A percentile compares a stretch with the other conserved stretches of the same genome.
These are phyloP conservation scores for Naganishia vishniacii DNA, from an alignment of 768 basidiomycete species.

Conservation along the genomic window DNA sequence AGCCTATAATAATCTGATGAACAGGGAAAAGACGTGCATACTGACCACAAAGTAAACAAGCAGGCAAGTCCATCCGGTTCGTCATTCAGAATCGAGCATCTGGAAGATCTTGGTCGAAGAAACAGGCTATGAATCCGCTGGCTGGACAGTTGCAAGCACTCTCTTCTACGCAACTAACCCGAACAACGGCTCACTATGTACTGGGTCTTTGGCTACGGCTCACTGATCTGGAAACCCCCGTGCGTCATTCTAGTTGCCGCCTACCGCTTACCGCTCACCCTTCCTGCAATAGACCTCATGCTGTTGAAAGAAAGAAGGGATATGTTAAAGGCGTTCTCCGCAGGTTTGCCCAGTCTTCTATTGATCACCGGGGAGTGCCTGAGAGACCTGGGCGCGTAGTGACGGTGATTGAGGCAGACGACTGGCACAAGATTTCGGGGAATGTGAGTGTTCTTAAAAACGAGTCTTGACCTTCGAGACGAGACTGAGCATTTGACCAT, in stretches of 20 bases:
- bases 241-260: constrained; percentile 39
- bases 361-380: constrained; percentile 86
- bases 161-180: too few relatives aligned
- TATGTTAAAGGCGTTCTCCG: constrained; percentile 86
- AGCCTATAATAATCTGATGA: too few relatives aligned
- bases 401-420: constrained; percentile 77
- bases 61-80: too few relatives aligned
- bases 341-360: constrained; percentile 82
- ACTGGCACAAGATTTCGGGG: constrained; percentile 59
- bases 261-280: not conserved
- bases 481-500: too few relatives aligned
- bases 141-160: too few relatives aligned
- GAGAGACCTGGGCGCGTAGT: constrained; percentile 85
- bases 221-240: constrained; percentile 78
- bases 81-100: too few relatives aligned
- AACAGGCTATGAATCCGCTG: too few relatives aligned
- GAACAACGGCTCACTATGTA: constrained; percentile 55
- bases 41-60: too few relatives aligned
- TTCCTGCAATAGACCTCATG: constrained; percentile 60
- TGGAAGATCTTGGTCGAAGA: too few relatives aligned
- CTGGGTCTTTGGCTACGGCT: constrained; percentile 86
- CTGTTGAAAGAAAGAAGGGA: constrained; percentile 64
- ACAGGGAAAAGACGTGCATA: not conserved
- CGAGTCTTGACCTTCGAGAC: too few relatives aligned
- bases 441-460: constrained; percentile 30